Evolutionary conservation across 441 rosid genomes (phyloP), one percentile per base, ranked within the genome.

Genomic region (Melastoma candidum): DNA sequence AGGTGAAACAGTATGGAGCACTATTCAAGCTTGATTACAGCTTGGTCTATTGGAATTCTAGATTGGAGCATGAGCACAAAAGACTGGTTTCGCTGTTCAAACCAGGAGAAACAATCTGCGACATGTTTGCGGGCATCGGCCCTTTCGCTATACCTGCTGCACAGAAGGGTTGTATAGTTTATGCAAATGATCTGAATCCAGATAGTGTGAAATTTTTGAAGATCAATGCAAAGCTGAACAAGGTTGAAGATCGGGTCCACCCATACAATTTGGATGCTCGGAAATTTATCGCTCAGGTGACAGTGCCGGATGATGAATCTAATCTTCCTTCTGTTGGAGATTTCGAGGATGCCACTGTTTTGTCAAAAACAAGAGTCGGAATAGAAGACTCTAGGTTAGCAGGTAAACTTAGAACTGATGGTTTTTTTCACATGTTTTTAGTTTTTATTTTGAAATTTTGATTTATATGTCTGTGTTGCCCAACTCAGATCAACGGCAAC

Each of bases 61-160:
- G 95, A 77, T 60, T 92, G 76, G 98, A 88, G 60, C 96, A 88
- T 64, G 98, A 92, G 61, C 97, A 92, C 69, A 77, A 74, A 68
- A 72, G 94, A 49, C 74, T 92, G 58, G 76, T 85, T 27, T 80
- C 98, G 57, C 76, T 68, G 53, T 92, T 92, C 65, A 70, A 17
- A 68, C 77, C 86, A 13, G 94, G 92, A 61, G 97, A 92, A 65
- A 81, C 71, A 12, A 79, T 92, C 43, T 92, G 90, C 79, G 97
- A 92, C 71, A 77, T 88, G 95, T 92, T 88, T 79, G 80, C 95
- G 66, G 97, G 97, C 49, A 79, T 88, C 68, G 97, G 98, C 48
- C 98, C 98, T 54, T 92, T 88, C 66, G 86, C 95, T 51, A 79
- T 92, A 73, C 95, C 95, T 56, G 97, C 97, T 50, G 95, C 95